Base-by-base conservation (phyloP, 1,284 basidiomycete species). In the Puccinia horiana region DNA sequence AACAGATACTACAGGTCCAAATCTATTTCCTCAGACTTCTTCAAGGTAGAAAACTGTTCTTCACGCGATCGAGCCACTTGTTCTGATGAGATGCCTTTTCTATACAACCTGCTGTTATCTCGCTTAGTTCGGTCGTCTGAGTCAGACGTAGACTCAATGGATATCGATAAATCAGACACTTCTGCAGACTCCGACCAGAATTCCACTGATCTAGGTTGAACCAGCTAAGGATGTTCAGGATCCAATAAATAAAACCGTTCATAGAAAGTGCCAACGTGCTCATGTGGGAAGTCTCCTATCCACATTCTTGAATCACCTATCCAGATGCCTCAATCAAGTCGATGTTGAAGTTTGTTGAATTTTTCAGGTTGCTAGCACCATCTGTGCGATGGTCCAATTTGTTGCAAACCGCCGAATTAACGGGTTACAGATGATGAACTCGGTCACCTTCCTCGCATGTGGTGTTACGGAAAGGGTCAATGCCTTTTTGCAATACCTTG, bases 351-450 rank as follows among this genome's bases (percentile, higher is more conserved):
- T 11, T 26, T 29, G 18, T 42, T 14, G 20, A 18, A n/a, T 23
- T 40, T 40, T 67, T 16, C 32, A 69, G 67, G 8, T 69, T 9
- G 32, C 67, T n/a, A 69, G 23, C n/a, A 69, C 40, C 1, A 35
- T 69, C 14, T 69, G 37, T 18, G 23, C 67, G 1, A 69, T 69
- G 67, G 40, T 69, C 3, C 32, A 32, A n/a, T 69, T 44, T 44
- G 40, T 37, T 40, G 32, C 67, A 23, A 69, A 69, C 26, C 40
- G 16, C 32, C 73, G 35, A 11, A 47, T 54, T 32, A 56, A 58
- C 37, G 73, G 29, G 11, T 32, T 75, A 11, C 73, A 75, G 52
- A 26, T 75, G 2, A 23, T 18, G 49, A 75, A 75, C 37, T 75
- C 35, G 2, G 37, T 58, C 1, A 56, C 52, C 18, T 56, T 75